phyloP scores from a whole-genome alignment of 371 early-diverging fungal genomes.

The Mucor irregularis region DNA sequence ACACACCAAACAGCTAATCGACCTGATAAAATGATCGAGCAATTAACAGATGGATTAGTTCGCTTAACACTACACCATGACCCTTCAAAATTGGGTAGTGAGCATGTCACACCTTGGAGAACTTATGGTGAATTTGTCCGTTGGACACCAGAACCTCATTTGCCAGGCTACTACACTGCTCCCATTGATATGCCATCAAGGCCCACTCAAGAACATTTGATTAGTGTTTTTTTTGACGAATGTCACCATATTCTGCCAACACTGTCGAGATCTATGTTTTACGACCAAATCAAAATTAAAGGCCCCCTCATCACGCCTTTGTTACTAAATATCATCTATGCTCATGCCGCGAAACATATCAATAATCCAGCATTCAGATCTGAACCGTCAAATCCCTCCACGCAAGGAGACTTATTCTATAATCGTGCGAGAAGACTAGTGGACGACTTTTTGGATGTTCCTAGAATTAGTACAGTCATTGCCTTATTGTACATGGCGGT shows the following conservation, averaged over 20 bases:
- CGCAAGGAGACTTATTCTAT: slow-evolving; percentile 37
- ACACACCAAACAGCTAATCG: slow-evolving; percentile 22
- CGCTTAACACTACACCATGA: slow-evolving; percentile 36
- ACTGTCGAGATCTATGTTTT: slow-evolving; percentile 41
- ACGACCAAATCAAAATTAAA: slow-evolving; percentile 43
- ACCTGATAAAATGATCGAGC: slow-evolving; percentile 47
- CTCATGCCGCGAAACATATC: slow-evolving; percentile 41
- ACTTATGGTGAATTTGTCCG: slow-evolving; percentile 25
- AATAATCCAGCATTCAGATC: slow-evolving; percentile 27
- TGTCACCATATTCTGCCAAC: slow-evolving; percentile 35
- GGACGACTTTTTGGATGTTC: slow-evolving; percentile 49
- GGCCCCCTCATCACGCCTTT: slow-evolving; percentile 47
- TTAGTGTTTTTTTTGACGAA: slow-evolving; percentile 38
- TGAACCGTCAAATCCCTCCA: slow-evolving; percentile 16
- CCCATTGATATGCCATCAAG: slow-evolving; percentile 46
- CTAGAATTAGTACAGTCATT: slow-evolving; percentile 49
- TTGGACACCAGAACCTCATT: slow-evolving; percentile 33
- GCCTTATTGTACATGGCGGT: slow-evolving; percentile 45
- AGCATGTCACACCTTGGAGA: slow-evolving; percentile 29
- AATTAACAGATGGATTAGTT: slow-evolving; percentile 39
- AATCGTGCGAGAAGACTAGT: slow-evolving; percentile 40
- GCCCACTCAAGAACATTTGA: slow-evolving; percentile 38
- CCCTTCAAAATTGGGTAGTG: slow-evolving; percentile 18
- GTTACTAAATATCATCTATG: slow-evolving; percentile 46
- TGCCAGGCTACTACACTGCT: slow-evolving; percentile 27